These are phyloP conservation scores for Wickerhamomyces sp. DNA, from an alignment of 1,139 yeast species.

Conservation along the genomic window DNA sequence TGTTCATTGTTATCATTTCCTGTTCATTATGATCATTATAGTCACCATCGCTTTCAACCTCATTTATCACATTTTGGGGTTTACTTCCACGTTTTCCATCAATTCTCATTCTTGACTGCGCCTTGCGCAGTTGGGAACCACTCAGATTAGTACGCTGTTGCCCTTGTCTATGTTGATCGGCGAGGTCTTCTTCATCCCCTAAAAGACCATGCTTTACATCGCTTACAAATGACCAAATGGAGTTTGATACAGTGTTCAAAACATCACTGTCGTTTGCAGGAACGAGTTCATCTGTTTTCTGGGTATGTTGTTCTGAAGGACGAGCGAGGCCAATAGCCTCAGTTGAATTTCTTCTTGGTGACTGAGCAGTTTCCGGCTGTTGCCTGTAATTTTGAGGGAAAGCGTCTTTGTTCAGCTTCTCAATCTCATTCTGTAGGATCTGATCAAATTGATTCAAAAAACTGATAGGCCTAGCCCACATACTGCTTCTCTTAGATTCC, in stretches of 20 bases:
- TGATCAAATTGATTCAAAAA: conserved; percentile 66
- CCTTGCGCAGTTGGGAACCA: background rate
- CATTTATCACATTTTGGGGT: background rate
- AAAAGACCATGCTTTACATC: conserved; percentile 33
- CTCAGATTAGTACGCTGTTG: background rate
- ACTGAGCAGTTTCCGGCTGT: conserved; percentile 3
- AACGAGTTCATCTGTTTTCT: conserved; percentile 12
- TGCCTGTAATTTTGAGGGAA: conserved; percentile 26
- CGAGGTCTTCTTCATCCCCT: conserved; percentile 25
- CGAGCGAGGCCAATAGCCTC: background rate
- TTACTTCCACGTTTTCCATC: too few species aligned
- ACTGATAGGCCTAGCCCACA: conserved; percentile 51
- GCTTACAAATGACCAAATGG: conserved; percentile 34
- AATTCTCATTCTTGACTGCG: conserved; percentile 8
- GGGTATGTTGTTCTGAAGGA: conserved; percentile 1
- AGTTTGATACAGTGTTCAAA: conserved; percentile 24
- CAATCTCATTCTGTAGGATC: conserved; percentile 62
- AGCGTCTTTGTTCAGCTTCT: conserved; percentile 35
- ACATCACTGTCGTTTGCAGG: too few species aligned
- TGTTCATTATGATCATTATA: conserved; percentile 10
- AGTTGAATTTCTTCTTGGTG: background rate
- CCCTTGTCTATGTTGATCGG: conserved; percentile 1
- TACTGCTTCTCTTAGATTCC: conserved; percentile 21
- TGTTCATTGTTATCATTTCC: conserved; percentile 18
- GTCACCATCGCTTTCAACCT: background rate